Base-by-base conservation (phyloP, 2,329 filamentous ascomycete species). In the Scedosporium aurantiacum region DNA sequence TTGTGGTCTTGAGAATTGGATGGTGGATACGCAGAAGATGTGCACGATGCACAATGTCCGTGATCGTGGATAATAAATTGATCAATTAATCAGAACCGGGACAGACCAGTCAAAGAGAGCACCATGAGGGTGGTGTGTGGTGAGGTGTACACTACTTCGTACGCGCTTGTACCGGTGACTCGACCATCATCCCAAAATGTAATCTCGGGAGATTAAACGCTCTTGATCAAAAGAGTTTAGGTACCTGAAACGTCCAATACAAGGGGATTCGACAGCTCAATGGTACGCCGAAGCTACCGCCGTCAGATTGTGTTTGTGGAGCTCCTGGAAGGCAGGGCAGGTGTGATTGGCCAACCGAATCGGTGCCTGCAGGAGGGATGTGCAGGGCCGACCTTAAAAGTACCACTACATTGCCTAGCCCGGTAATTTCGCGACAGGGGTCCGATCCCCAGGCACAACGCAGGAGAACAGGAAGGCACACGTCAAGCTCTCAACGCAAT, bases 121-220 rank as follows among this genome's bases (percentile, higher is more conserved):
- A n/a, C n/a, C n/a, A n/a, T n/a, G n/a, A n/a, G n/a, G n/a, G n/a
- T n/a, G n/a, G n/a, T n/a, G n/a, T n/a, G n/a, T n/a, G n/a, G n/a
- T n/a, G n/a, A n/a, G n/a, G n/a, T n/a, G n/a, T n/a, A n/a, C n/a
- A n/a, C n/a, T n/a, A n/a, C n/a, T 5, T 47, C n/a, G 18, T 8
- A 47, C 5, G 8, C 43, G 18, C 7, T 14, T 23, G 50, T 54
- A 54, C 50, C 50, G 32, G 23, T 27, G 23, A 54, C 50, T 14
- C 50, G 50, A 12, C 23, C 50, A 27, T 54, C 50, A 14, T 23
- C 50, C 50, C 50, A 54, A 54, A 54, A 23, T 54, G 50, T 12
- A 54, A 23, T 54, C 50, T 54, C 50, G 50, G 50, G 50, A 54
- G 50, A 54, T 54, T 54, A 54, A 37, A 54, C 50, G 50, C 23